Base-by-base conservation (phyloP, 2,329 filamentous ascomycete species). In the Cladobotryum mycophilum region DNA sequence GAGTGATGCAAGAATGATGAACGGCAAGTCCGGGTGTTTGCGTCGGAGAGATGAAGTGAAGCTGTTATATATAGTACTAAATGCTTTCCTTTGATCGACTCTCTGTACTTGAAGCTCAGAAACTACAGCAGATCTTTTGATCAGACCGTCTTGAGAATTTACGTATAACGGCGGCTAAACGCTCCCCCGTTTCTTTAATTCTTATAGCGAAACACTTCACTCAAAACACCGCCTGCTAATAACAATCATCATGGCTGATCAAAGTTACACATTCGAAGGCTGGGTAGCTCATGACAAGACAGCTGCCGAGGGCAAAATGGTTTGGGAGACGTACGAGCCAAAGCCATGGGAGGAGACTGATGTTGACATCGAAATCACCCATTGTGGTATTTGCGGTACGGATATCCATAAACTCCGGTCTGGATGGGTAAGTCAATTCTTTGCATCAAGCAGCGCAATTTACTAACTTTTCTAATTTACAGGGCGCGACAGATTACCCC, bases 331-430 rank as follows among this genome's bases (percentile, higher is more conserved):
- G 50, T 85, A 77, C 49, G 72, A 81, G 64, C 81, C 81, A 36
- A 86, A 86, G 71, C 66, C 69, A n/a, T 86, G 81, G 77, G 76
- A 81, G 41, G 82, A 86, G 62, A 78, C 74, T 22, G 81, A 86
- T 55, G 67, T 87, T 48, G 83, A 86, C 60, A 82, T 87, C 57
- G 72, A 79, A 60, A 69, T 87, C 55, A 78, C 79, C 3, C 81
- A 85, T 68, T 85, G 81, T 60, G 82, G 83, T 53, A 76, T 86
- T 55, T 86, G 83, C 61, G 82, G 80, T 49, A 78, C 76, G 0
- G 82, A 85, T 56, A 45, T 84, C 35, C 81, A 85, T 66, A 76
- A 70, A 4, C 69, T 85, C 3, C 71, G 75, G 36, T 79, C 76
- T 2, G 81, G 76, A 43, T 80, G 77, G 77, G 67, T 59, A 47